phyloP scores from a whole-genome alignment of 148 eudicot genomes.

The Simmondsia chinensis region DNA sequence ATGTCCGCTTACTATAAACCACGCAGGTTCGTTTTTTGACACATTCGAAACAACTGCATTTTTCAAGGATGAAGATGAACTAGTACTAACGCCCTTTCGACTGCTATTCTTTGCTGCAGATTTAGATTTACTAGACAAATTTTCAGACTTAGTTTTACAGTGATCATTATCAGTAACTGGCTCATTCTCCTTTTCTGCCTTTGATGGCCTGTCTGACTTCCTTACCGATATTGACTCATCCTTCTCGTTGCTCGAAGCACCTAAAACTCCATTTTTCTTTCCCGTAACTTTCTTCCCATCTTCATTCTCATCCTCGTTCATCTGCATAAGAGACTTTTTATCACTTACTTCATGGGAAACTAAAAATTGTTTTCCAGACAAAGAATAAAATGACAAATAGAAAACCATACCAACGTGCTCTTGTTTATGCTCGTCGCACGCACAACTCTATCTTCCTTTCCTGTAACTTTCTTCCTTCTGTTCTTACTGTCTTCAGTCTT shows the following conservation, averaged over 20 bases:
- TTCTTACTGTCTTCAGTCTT: conserved; percentile 31
- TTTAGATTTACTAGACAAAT: conserved; percentile 18
- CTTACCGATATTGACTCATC: conserved; percentile 13
- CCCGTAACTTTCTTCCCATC: conserved; percentile 5
- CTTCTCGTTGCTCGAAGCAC: too few species aligned
- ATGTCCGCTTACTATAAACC: conserved; percentile 85
- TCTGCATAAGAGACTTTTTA: too few species aligned
- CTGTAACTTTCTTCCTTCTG: conserved; percentile 14
- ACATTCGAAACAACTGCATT: neutral
- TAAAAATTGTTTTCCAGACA: too few species aligned
- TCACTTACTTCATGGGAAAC: too few species aligned
- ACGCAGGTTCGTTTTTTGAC: conserved; percentile 34
- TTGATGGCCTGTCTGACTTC: conserved; percentile 15
- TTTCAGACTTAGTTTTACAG: conserved; percentile 11
- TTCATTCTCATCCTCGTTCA: conserved; percentile 19
- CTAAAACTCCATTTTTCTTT: too few species aligned
- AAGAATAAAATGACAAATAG: too few species aligned
- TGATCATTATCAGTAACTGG: conserved; percentile 17
- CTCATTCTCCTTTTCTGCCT: conserved; percentile 41
- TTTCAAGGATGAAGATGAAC: neutral
- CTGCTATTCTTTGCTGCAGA: conserved; percentile 10
- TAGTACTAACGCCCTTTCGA: conserved; percentile 9
- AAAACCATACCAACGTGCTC: conserved; percentile 22
- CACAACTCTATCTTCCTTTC: conserved; percentile 5
- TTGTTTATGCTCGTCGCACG: conserved; percentile 14